Percentiles rank a stretch among this genome's conserved stretches.
These are phyloP conservation scores for Boletus vermiculosoides DNA, from an alignment of 768 basidiomycete genomes.

Conservation along the genomic window DNA sequence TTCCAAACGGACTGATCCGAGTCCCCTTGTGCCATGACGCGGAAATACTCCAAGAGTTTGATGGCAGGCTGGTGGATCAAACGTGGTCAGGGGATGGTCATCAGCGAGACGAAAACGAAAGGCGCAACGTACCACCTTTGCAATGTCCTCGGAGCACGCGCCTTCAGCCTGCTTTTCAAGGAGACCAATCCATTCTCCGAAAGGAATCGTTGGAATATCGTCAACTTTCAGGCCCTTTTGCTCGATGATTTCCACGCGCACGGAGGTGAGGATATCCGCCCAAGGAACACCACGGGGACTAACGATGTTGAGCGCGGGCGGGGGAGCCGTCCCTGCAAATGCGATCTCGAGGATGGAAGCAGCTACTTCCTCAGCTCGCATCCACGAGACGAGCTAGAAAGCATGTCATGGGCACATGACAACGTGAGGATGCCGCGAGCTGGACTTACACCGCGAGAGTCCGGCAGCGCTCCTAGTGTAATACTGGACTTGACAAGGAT, in stretches of 20 bases:
- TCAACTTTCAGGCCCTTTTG: constrained; percentile 4
- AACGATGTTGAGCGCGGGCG: constrained; percentile 36
- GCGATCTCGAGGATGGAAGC: constrained; percentile 35
- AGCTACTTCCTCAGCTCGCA: constrained; percentile 37
- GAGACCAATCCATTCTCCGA: constrained; percentile 31
- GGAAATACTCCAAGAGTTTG: constrained; percentile 33
- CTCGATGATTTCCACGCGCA: constrained; percentile 20
- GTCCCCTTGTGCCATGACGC: constrained; percentile 6
- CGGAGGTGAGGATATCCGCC: constrained; percentile 23
- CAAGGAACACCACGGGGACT: constrained; percentile 37
- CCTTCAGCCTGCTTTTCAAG: constrained; percentile 28
- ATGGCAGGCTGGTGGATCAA: constrained; percentile 28
- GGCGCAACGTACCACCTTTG: background rate
- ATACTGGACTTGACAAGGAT: constrained; percentile 33
- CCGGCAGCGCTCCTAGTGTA: constrained; percentile 27
- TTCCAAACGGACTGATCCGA: background rate
- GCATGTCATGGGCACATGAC: constrained; percentile 4
- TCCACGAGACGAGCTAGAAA: constrained; percentile 33
- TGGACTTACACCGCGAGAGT: constrained; percentile 31
- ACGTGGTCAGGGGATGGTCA: background rate
- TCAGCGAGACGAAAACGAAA: background rate
- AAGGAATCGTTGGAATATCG: constrained; percentile 24
- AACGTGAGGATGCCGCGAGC: background rate
- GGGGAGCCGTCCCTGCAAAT: constrained; percentile 16
- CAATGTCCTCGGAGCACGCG: constrained; percentile 1